Percentiles rank a stretch among this genome's conserved stretches.
These are phyloP conservation scores for Penicillium nordicum DNA, from an alignment of 2,329 filamentous ascomycete species.

Conservation along the genomic window DNA sequence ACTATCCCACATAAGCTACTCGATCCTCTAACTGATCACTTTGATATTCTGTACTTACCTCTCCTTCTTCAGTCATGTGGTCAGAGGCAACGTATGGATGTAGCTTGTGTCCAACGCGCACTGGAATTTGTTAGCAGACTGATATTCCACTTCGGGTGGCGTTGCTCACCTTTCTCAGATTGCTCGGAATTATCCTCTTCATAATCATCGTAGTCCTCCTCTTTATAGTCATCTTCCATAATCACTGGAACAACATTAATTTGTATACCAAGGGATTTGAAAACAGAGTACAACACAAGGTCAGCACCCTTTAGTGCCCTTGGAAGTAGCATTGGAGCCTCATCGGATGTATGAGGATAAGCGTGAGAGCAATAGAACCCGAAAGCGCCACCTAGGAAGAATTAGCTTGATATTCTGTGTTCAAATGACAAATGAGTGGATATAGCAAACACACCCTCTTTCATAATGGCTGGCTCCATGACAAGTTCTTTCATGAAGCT, in stretches of 20 bases:
- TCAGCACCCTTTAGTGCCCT: background rate
- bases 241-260: background rate
- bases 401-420: background rate
- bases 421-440: background rate
- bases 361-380: constrained; percentile 48
- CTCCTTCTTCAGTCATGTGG: background rate
- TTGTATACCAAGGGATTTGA: background rate
- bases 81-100: background rate
- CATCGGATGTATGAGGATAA: constrained; percentile 44
- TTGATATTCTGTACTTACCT: background rate
- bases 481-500: constrained; percentile 32
- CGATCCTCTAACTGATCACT: background rate
- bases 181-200: background rate
- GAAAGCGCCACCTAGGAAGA: constrained; percentile 38
- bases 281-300: background rate
- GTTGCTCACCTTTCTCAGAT: background rate
- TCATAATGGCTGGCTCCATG: constrained; percentile 10
- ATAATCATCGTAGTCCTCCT: too few species aligned
- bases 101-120: background rate
- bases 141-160: background rate
- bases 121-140: background rate
- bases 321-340: background rate
- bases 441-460: background rate
- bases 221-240: background rate
- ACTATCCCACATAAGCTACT: background rate